These are phyloP conservation scores for Pseudisothecium myosuroides DNA, from an alignment of 225 moss, liverwort and hornwort species.

Conservation along the genomic window DNA sequence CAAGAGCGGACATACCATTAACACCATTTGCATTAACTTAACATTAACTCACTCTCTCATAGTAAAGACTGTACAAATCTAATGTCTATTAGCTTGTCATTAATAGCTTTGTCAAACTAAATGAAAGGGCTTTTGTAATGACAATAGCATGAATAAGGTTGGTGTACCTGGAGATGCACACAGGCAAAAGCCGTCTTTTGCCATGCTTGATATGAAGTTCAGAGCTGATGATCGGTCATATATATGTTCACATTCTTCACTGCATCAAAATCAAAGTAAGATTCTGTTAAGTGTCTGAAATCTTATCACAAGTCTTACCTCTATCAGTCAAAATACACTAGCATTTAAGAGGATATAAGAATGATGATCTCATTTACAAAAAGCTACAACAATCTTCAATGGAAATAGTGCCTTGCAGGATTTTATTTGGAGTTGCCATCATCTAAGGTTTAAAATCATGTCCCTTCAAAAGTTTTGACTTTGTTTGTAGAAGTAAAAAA, in stretches of 20 bases:
- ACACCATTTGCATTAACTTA: neutral
- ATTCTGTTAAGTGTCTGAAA: neutral
- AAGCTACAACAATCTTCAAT: neutral
- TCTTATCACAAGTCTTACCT: neutral
- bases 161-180: conserved; percentile 20
- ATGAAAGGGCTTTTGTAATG: neutral
- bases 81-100: neutral
- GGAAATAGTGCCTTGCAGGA: neutral
- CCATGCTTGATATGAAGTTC: conserved; percentile 11
- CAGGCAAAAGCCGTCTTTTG: conserved; percentile 4
- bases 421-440: neutral
- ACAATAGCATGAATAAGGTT: neutral
- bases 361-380: neutral
- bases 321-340: neutral
- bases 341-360: neutral
- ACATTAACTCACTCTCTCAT: neutral
- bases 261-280: neutral
- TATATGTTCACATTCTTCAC: conserved; percentile 47
- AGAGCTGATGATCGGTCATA: conserved; percentile 17
- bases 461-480: neutral
- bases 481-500: neutral
- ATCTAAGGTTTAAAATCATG: neutral
- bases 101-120: neutral
- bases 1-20: neutral
- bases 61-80: neutral